Conservation (phyloP, 75 land plant species). For the Selaginella tamariscina region DNA sequence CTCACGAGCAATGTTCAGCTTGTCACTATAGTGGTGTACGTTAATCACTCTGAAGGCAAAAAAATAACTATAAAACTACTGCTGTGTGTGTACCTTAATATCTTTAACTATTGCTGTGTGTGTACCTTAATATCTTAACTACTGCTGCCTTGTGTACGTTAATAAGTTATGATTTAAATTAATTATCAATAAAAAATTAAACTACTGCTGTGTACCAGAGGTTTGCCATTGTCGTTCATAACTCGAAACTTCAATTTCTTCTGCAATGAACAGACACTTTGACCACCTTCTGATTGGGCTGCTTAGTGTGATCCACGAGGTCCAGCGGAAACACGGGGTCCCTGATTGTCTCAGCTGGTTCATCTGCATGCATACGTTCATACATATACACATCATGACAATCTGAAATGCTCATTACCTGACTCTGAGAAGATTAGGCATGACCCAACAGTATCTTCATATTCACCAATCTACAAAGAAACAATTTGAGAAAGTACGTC, state of each 20-base stretch:
- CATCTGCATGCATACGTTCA: not conserved
- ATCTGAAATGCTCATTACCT: slow-evolving; percentile 26
- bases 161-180: too few relatives aligned
- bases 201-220: not conserved
- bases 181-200: not conserved
- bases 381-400: not conserved
- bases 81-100: too few relatives aligned
- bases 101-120: too few relatives aligned
- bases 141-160: too few relatives aligned
- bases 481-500: not conserved
- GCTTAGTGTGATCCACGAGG: not conserved
- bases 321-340: slow-evolving; percentile 8
- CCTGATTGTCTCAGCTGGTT: not conserved
- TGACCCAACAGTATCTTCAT: slow-evolving; percentile 68
- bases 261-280: slow-evolving; percentile 18
- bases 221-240: slow-evolving; percentile 6
- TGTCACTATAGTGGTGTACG: too few relatives aligned
- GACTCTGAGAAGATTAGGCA: slow-evolving; percentile 51
- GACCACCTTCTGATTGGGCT: slow-evolving; percentile 10
- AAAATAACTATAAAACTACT: too few relatives aligned
- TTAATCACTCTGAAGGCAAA: too few relatives aligned
- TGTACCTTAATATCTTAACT: too few relatives aligned
- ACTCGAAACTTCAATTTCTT: slow-evolving; percentile 20
- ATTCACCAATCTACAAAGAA: slow-evolving; percentile 44
- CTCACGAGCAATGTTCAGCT: too few relatives aligned